Percentiles rank a stretch among this genome's conserved stretches.
Conservation (phyloP, 345 rosid genomes). For the Eucalyptus erythrocorys region DNA sequence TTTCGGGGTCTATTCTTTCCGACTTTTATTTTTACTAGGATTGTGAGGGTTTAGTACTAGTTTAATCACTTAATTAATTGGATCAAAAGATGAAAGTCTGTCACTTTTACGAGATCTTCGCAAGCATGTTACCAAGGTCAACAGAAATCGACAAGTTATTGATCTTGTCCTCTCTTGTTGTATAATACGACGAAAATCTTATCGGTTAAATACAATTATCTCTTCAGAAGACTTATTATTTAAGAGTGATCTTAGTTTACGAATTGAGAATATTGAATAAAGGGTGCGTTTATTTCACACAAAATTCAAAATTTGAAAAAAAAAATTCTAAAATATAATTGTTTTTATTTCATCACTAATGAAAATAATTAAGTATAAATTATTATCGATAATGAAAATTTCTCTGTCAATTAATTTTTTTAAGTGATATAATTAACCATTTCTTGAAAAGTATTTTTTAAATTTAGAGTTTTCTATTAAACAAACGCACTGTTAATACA, state of each 20-base stretch:
- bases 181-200: neutral
- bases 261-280: rapidly evolving
- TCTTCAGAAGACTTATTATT: neutral
- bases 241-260: neutral
- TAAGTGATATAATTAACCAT: too few species aligned
- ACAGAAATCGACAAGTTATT: neutral
- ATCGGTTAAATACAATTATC: neutral
- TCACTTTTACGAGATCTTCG: neutral
- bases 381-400: too few species aligned
- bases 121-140: neutral
- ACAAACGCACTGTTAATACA: neutral
- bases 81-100: neutral
- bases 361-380: too few species aligned
- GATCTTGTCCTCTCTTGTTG: neutral
- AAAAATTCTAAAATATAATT: too few species aligned
- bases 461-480: rapidly evolving
- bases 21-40: neutral
- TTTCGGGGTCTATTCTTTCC: neutral
- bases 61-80: neutral
- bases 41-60: neutral
- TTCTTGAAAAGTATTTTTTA: too few species aligned
- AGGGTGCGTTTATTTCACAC: rapidly evolving
- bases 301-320: too few species aligned
- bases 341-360: neutral
- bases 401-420: too few species aligned